These are phyloP conservation scores for Macrophomina phaseolina DNA, from an alignment of 2,329 filamentous ascomycete genomes.

Conservation along the genomic window DNA sequence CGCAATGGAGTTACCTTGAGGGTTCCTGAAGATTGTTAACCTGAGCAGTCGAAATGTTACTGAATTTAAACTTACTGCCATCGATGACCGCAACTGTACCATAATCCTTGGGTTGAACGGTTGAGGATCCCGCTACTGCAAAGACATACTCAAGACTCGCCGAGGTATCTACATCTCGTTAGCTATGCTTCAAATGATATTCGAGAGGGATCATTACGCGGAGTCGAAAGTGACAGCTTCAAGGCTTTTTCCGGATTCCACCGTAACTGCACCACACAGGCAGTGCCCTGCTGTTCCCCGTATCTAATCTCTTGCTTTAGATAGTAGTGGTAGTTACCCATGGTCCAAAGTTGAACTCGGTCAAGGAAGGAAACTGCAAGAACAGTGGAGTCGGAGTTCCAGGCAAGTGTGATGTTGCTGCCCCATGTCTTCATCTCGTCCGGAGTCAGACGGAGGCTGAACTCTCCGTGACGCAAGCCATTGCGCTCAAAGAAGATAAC, in stretches of 20 bases:
- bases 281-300: conserved; percentile 7
- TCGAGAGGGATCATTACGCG: conserved; percentile 33
- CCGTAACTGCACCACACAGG: conserved; percentile 34
- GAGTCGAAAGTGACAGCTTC: conserved; percentile 62
- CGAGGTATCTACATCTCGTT: conserved; percentile 50
- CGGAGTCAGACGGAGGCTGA: conserved; percentile 72
- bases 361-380: conserved; percentile 79
- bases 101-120: conserved; percentile 73
- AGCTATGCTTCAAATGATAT: conserved; percentile 25
- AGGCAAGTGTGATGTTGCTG: conserved; percentile 70
- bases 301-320: conserved; percentile 82
- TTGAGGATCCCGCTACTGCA: conserved; percentile 70
- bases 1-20: conserved; percentile 87
- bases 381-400: conserved; percentile 93
- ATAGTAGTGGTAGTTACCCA: conserved; percentile 98
- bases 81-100: conserved; percentile 86
- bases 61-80: conserved; percentile 60
- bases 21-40: conserved; percentile 47
- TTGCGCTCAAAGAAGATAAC: conserved; percentile 97
- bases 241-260: conserved; percentile 92
- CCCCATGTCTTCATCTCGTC: conserved; percentile 63
- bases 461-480: conserved; percentile 94
- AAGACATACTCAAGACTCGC: conserved; percentile 72
- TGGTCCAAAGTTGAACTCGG: conserved; percentile 91
- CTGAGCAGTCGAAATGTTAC: not conserved